Evolutionary conservation across 2,329 filamentous ascomycete species (phyloP).

Genomic region (Periconia macrospinosa): DNA sequence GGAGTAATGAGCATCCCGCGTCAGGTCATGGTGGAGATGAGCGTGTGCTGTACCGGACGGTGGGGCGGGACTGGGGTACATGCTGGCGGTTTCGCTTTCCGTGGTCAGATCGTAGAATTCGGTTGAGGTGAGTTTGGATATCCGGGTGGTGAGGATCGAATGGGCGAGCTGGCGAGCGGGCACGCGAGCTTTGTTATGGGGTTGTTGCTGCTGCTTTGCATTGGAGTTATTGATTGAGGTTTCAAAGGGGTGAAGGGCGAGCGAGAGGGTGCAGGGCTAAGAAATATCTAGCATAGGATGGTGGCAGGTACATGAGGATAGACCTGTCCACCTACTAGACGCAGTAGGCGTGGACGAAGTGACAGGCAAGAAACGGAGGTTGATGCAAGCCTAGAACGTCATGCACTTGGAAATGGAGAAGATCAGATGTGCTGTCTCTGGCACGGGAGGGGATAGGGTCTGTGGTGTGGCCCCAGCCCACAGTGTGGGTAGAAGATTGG

Average conservation of each 20-base stretch:
- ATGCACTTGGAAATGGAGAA: slow-evolving; percentile 7
- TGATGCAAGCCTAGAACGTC: background rate
- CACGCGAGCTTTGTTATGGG: background rate
- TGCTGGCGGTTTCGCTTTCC: background rate
- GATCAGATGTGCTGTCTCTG: slow-evolving; percentile 11
- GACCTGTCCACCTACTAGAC: background rate
- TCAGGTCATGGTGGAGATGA: background rate
- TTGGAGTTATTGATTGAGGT: background rate
- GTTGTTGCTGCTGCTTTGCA: background rate
- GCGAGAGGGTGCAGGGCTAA: background rate
- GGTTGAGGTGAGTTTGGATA: background rate
- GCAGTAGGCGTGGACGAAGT: background rate
- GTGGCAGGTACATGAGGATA: background rate
- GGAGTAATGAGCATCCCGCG: background rate
- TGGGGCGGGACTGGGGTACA: background rate
- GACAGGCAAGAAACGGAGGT: background rate
- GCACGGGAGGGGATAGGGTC: background rate
- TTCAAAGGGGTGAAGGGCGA: background rate
- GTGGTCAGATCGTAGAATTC: background rate
- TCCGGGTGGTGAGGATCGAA: background rate
- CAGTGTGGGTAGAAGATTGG: background rate
- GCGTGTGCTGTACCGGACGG: background rate
- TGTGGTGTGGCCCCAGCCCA: background rate
- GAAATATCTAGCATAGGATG: background rate
- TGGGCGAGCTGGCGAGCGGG: background rate